A percentile compares a stretch with the other conserved stretches of the same genome.
Conservation (phyloP, 768 basidiomycete species). For the Coprinellus aureogranulatus region DNA sequence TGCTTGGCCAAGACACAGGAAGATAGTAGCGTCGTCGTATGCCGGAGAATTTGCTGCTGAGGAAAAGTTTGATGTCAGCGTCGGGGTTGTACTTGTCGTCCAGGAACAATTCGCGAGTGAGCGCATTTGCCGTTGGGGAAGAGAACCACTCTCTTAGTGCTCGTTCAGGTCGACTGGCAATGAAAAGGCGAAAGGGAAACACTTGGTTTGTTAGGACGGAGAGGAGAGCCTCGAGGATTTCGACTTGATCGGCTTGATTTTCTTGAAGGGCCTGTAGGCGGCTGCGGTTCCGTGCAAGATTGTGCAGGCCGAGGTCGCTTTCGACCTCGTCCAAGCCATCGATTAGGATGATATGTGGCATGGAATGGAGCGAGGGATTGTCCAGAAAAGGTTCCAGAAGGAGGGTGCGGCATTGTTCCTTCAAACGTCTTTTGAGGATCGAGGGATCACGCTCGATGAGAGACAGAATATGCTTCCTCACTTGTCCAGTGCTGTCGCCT, state of each 20-base stretch:
- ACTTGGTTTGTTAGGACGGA: neutral
- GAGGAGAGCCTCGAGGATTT: slow-evolving; percentile 4
- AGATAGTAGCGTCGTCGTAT: slow-evolving; percentile 5
- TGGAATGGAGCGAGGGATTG: neutral
- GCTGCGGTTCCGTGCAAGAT: no score
- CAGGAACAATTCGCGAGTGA: neutral
- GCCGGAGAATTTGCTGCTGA: neutral
- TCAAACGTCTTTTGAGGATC: neutral
- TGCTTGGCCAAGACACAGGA: neutral
- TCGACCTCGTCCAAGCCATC: neutral
- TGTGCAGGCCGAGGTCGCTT: neutral
- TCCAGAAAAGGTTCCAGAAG: neutral
- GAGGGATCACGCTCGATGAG: neutral
- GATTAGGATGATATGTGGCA: neutral
- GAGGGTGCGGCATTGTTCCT: neutral
- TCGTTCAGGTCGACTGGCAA: slow-evolving; percentile 8
- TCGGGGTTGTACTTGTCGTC: slow-evolving; percentile 1
- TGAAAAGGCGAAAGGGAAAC: neutral
- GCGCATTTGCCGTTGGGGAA: neutral
- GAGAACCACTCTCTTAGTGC: neutral
- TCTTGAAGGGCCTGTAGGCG: no score
- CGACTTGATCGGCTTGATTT: neutral
- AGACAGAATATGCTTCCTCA: neutral
- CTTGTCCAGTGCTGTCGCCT: neutral
- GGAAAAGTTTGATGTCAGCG: neutral